These are phyloP conservation scores for Physocladia obscura DNA, from an alignment of 192 early-diverging fungal genomes.

Conservation along the genomic window DNA sequence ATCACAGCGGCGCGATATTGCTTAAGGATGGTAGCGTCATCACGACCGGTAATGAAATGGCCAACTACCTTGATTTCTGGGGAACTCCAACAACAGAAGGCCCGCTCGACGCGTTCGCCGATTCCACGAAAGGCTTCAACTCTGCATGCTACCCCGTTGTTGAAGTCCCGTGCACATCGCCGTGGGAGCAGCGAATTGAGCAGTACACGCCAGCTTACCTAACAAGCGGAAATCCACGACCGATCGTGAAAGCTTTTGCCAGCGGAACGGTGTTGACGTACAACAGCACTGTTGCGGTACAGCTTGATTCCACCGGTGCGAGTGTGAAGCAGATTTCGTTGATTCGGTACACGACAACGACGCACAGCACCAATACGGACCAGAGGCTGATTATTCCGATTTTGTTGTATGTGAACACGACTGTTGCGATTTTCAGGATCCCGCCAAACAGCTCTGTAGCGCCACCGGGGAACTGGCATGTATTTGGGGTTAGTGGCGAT, in stretches of 20 bases:
- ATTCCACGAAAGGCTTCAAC: not conserved
- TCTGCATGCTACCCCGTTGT: not conserved
- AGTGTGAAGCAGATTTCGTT: constrained; percentile 23
- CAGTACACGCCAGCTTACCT: not conserved
- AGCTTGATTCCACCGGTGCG: constrained; percentile 7
- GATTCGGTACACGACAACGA: constrained; percentile 38
- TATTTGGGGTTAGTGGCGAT: constrained; percentile 35
- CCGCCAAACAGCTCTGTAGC: constrained; percentile 34
- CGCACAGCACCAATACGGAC: constrained; percentile 48
- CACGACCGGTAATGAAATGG: constrained; percentile 44
- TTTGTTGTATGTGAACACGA: constrained; percentile 7
- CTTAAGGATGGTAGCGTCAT: constrained; percentile 38
- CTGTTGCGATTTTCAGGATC: constrained; percentile 16
- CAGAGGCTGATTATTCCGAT: constrained; percentile 40
- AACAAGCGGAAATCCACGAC: not conserved
- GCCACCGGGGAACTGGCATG: constrained; percentile 43
- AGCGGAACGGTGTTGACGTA: constrained; percentile 27
- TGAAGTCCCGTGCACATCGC: not conserved
- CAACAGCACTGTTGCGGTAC: constrained; percentile 23
- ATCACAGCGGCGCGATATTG: constrained; percentile 44
- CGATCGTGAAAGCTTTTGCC: not conserved
- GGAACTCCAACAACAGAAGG: not conserved
- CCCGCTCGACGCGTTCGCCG: not conserved
- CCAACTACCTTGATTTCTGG: constrained; percentile 43
- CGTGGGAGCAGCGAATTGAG: constrained; percentile 7